Percentiles rank a stretch among this genome's conserved stretches.
Evolutionary conservation across 208 protist species (phyloP).

Genomic region (Pavlovales sp.): DNA sequence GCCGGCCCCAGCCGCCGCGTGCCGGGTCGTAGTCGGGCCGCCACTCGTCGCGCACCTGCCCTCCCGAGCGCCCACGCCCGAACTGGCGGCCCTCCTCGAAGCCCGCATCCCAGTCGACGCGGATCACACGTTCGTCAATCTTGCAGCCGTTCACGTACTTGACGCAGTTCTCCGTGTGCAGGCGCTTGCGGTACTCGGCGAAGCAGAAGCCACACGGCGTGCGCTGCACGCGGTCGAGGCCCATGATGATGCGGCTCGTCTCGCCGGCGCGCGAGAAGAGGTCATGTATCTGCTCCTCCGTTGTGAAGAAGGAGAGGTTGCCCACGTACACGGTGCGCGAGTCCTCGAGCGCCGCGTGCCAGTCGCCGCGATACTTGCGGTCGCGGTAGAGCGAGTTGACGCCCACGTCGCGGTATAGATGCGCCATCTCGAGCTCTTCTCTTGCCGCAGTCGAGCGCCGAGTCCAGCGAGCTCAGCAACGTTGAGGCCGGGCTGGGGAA

Average conservation of each 20-base stretch:
- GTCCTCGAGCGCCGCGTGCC: conserved; percentile 12
- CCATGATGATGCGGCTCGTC: conserved; percentile 94
- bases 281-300: conserved; percentile 88
- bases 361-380: neutral
- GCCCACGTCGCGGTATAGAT: conserved; percentile 18
- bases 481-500: too few species aligned
- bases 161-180: conserved; percentile 81
- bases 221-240: conserved; percentile 82
- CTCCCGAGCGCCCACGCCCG: conserved; percentile 72
- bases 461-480: too few species aligned
- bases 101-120: conserved; percentile 75
- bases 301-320: conserved; percentile 96
- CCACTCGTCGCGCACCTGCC: conserved; percentile 82
- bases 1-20: conserved; percentile 76
- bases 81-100: conserved; percentile 78
- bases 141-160: conserved; percentile 71
- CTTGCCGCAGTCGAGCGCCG: too few species aligned
- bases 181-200: conserved; percentile 84
- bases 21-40: conserved; percentile 79
- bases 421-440: too few species aligned
- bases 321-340: conserved; percentile 89
- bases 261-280: conserved; percentile 86
- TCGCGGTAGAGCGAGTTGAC: conserved; percentile 26
- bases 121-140: conserved; percentile 71
- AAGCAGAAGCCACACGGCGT: conserved; percentile 98